These are phyloP conservation scores for Coniella lustricola DNA, from an alignment of 2,329 filamentous ascomycete species.

Conservation along the genomic window DNA sequence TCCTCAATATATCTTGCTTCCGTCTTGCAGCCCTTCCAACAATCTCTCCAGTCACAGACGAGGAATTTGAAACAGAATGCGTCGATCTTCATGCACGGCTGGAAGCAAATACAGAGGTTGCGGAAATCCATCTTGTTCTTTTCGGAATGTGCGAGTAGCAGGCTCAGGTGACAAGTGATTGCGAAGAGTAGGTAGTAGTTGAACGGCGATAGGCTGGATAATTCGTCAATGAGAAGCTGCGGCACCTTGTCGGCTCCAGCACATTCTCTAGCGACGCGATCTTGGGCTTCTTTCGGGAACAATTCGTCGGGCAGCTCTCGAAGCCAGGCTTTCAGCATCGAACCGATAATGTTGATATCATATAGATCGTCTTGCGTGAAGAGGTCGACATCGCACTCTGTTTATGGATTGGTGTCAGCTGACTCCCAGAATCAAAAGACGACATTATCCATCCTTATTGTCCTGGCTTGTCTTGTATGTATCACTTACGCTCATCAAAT, in stretches of 20 bases:
- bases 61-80: constrained; percentile 92
- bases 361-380: constrained; percentile 84
- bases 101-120: constrained; percentile 94
- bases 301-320: constrained; percentile 91
- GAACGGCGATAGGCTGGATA: constrained; percentile 90
- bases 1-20: constrained; percentile 73
- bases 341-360: constrained; percentile 94
- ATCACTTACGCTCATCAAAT: constrained; percentile 73
- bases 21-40: constrained; percentile 93
- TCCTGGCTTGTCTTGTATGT: too few species aligned
- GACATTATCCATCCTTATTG: too few species aligned
- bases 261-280: constrained; percentile 73
- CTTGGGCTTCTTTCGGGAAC: constrained; percentile 78
- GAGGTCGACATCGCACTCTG: constrained; percentile 81
- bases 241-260: constrained; percentile 72
- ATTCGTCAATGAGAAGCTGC: constrained; percentile 79
- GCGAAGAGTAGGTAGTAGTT: constrained; percentile 98
- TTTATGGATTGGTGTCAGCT: too few species aligned
- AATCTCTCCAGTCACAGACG: constrained; percentile 91
- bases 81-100: constrained; percentile 94
- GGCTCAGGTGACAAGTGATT: constrained; percentile 90
- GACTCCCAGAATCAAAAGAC: too few species aligned
- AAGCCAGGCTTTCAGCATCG: constrained; percentile 94
- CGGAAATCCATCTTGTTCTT: constrained; percentile 98
- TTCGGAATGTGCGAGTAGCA: constrained; percentile 83